These are phyloP conservation scores for Microascus cirrosus DNA, from an alignment of 2,329 filamentous ascomycete genomes.

Conservation along the genomic window DNA sequence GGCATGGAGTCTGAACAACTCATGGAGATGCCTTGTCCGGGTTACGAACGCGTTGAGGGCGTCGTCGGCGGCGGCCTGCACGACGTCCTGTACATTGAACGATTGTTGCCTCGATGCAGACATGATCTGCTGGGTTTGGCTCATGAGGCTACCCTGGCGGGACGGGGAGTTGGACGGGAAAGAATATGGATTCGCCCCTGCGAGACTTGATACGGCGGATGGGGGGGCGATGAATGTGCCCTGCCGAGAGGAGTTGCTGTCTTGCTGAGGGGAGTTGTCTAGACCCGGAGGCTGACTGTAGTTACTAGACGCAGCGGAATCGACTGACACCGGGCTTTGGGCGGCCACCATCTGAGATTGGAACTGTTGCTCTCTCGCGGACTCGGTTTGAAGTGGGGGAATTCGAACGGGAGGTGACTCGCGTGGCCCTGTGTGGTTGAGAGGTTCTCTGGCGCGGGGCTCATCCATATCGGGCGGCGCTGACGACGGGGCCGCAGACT, in stretches of 20 bases:
- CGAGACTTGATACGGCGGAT: background rate
- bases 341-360: background rate
- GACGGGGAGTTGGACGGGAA: background rate
- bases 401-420: background rate
- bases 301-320: background rate
- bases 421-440: background rate
- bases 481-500: background rate
- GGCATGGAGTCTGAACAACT: slow-evolving; percentile 67
- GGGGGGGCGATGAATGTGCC: background rate
- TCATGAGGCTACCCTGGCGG: background rate
- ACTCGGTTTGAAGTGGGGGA: background rate
- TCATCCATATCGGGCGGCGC: slow-evolving; percentile 2
- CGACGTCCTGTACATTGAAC: slow-evolving; percentile 28
- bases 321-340: slow-evolving; percentile 1
- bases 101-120: slow-evolving; percentile 7
- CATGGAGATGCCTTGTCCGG: slow-evolving; percentile 62
- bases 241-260: background rate
- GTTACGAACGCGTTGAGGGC: slow-evolving; percentile 59
- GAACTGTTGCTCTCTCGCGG: background rate
- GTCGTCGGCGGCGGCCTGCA: slow-evolving; percentile 42
- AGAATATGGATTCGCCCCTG: background rate
- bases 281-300: background rate
- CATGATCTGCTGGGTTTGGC: background rate
- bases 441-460: background rate
- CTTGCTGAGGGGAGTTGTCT: background rate